Evolutionary conservation across 208 protist species (phyloP).

Genomic region (Trypanosoma boissoni): DNA sequence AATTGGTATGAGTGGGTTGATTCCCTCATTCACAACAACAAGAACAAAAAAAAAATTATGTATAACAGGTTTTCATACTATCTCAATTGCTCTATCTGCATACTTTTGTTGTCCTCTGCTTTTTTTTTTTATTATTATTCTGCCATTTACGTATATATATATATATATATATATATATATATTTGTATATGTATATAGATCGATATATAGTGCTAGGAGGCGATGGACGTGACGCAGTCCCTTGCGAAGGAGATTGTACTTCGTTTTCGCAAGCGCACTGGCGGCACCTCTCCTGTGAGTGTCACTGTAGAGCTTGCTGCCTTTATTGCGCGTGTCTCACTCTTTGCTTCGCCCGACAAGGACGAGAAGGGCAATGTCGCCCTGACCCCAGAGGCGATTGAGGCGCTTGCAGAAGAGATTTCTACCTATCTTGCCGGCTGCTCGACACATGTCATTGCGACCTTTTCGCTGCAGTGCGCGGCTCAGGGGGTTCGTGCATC

Average conservation of each 20-base stretch:
- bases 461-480: conserved; percentile 59
- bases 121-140: too few species aligned
- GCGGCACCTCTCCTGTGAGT: conserved; percentile 20
- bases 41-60: conserved; percentile 8
- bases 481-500: conserved; percentile 32
- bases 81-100: not conserved
- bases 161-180: conserved; percentile 17
- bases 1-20: too few species aligned
- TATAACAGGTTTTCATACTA: not conserved
- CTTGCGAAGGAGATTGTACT: conserved; percentile 67
- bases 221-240: conserved; percentile 71
- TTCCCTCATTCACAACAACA: conserved; percentile 8
- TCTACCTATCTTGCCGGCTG: conserved; percentile 56
- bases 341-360: conserved; percentile 35
- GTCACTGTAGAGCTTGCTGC: conserved; percentile 65
- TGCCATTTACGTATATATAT: conserved; percentile 12
- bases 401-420: conserved; percentile 54
- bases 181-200: not conserved
- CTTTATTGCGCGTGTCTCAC: conserved; percentile 65
- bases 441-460: conserved; percentile 49
- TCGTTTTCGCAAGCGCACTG: conserved; percentile 45
- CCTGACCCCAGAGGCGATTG: conserved; percentile 52
- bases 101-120: conserved; percentile 1
- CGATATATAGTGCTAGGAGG: not conserved
- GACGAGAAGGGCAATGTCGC: conserved; percentile 71